phyloP scores from a whole-genome alignment of 805 yeast species.

The Lipomyces starkeyi region DNA sequence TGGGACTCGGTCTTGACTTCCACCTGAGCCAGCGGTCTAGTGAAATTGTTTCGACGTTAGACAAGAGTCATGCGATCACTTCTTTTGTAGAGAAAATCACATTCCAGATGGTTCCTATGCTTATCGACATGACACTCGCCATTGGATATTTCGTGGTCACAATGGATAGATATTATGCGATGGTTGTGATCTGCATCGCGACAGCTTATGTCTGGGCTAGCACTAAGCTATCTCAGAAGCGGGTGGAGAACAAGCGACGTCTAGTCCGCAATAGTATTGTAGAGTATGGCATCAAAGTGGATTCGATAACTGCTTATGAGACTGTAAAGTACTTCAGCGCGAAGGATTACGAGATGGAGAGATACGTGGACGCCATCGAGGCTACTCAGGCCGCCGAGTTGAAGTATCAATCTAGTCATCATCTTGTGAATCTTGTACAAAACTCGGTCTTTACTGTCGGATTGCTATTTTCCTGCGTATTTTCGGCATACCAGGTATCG shows the following conservation, averaged over 20 bases:
- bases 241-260: conserved; percentile 24
- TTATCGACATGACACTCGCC: conserved; percentile 30
- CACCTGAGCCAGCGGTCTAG: conserved; percentile 28
- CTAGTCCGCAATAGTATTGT: conserved; percentile 16
- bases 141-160: conserved; percentile 28
- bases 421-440: conserved; percentile 23
- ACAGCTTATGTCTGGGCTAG: conserved; percentile 30
- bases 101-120: conserved; percentile 32
- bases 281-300: conserved; percentile 26
- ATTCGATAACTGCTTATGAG: conserved; percentile 32
- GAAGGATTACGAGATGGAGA: conserved; percentile 29
- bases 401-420: conserved; percentile 19
- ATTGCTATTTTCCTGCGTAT: conserved; percentile 24
- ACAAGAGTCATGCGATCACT: conserved; percentile 25
- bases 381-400: conserved; percentile 18
- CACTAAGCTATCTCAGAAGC: conserved; percentile 17
- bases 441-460: conserved; percentile 31
- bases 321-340: conserved; percentile 38
- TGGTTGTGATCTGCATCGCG: conserved; percentile 26
- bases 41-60: conserved; percentile 29
- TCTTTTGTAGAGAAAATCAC: conserved; percentile 32
- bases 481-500: conserved; percentile 32
- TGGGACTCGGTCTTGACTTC: conserved; percentile 30
- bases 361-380: conserved; percentile 27
- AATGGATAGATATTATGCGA: conserved; percentile 29